A percentile compares a stretch with the other conserved stretches of the same genome.
Evolutionary conservation across 768 basidiomycete genomes (phyloP).

Genomic region (Epithele typhae): DNA sequence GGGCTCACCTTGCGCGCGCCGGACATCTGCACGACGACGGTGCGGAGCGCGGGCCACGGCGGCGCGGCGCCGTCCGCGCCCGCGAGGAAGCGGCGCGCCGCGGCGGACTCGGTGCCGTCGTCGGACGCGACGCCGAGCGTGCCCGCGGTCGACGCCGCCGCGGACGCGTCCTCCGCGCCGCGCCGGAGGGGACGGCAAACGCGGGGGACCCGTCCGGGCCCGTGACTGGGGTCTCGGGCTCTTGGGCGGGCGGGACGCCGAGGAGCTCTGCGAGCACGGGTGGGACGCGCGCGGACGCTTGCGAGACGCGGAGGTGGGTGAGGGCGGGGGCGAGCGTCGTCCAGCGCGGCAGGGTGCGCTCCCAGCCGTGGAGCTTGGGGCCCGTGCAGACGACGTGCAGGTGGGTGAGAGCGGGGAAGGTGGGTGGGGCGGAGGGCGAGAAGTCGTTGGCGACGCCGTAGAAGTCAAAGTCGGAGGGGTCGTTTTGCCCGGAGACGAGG

Average conservation of each 20-base stretch:
- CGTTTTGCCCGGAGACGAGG: conserved; percentile 3
- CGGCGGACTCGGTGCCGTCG: too few species aligned
- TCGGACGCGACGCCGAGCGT: too few species aligned
- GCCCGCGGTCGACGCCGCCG: too few species aligned
- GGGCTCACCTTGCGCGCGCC: neutral
- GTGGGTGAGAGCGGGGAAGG: conserved; percentile 8
- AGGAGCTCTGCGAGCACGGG: conserved; percentile 3
- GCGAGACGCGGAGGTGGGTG: conserved; percentile 10
- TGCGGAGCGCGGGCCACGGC: neutral
- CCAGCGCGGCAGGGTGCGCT: conserved; percentile 12
- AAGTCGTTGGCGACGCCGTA: conserved; percentile 1
- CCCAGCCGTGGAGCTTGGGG: conserved; percentile 13
- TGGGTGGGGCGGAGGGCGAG: neutral
- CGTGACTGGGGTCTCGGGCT: neutral
- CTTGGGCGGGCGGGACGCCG: neutral
- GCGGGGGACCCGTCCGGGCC: too few species aligned
- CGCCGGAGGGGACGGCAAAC: too few species aligned
- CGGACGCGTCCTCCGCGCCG: too few species aligned
- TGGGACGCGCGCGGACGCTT: conserved; percentile 5
- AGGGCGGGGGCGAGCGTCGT: conserved; percentile 3
- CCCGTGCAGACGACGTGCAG: conserved; percentile 9
- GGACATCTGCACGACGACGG: conserved; percentile 7
- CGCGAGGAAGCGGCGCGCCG: too few species aligned
- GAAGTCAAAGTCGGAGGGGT: conserved; percentile 11
- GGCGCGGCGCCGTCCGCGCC: too few species aligned